A percentile compares a stretch with the other conserved stretches of the same genome.
These are phyloP conservation scores for Podospora didyma DNA, from an alignment of 495 filamentous ascomycete genomes.

Conservation along the genomic window DNA sequence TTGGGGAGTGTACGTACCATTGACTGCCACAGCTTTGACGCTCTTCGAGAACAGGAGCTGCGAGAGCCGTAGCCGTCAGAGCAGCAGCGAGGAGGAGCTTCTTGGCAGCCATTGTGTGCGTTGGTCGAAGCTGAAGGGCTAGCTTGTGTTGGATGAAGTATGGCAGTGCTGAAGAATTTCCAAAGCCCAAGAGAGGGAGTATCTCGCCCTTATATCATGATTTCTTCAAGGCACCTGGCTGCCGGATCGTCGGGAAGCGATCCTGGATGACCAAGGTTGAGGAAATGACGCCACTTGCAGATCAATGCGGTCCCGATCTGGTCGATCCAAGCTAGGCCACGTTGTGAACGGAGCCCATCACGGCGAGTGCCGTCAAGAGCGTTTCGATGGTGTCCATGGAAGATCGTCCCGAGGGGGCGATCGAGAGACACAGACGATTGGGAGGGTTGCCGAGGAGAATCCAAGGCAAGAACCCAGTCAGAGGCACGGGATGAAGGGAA, in stretches of 20 bases:
- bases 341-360: background rate
- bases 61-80: slow-evolving; percentile 32
- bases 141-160: slow-evolving; percentile 1
- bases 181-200: background rate
- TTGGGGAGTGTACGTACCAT: slow-evolving; percentile 25
- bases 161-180: slow-evolving; percentile 4
- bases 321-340: background rate
- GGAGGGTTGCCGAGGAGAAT: background rate
- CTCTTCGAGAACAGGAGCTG: slow-evolving; percentile 38
- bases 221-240: background rate
- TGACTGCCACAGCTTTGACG: slow-evolving; percentile 32
- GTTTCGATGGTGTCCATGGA: slow-evolving; percentile 2
- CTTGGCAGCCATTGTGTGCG: slow-evolving; percentile 23
- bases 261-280: slow-evolving; percentile 7
- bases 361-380: background rate
- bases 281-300: slow-evolving; percentile 7
- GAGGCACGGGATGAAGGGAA: slow-evolving; percentile 9
- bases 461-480: background rate
- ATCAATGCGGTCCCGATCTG: background rate
- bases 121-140: background rate
- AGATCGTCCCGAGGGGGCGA: slow-evolving; percentile 16
- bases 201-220: slow-evolving; percentile 2
- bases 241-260: slow-evolving; percentile 25
- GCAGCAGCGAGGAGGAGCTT: slow-evolving; percentile 25
- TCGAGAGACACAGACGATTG: background rate